Evolutionary conservation across 2,329 filamentous ascomycete genomes (phyloP).

Genomic region (Neobulgaria alba): DNA sequence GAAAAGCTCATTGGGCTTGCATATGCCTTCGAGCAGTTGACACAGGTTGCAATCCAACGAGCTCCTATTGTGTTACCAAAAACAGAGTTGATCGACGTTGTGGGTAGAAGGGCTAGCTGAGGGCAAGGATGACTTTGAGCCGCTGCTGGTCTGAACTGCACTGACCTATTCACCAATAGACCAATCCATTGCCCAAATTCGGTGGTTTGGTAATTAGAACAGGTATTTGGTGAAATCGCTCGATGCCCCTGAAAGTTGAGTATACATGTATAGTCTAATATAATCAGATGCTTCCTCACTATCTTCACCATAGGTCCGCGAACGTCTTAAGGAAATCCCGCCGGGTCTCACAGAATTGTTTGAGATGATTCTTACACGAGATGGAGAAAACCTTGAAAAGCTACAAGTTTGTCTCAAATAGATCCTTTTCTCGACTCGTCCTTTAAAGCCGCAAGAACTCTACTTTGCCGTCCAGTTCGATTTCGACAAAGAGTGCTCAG

Average conservation of each 20-base stretch:
- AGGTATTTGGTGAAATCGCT: no score
- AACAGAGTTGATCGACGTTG: conserved; percentile 1
- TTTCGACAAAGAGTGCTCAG: conserved; percentile 9
- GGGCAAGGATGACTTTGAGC: not conserved
- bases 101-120: not conserved
- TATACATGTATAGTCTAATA: no score
- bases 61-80: not conserved
- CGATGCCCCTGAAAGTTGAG: no score
- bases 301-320: no score
- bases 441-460: conserved; percentile 18
- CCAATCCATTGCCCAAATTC: no score
- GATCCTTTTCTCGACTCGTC: conserved; percentile 39
- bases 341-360: conserved; percentile 12
- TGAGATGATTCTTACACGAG: conserved; percentile 29
- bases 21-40: conserved; percentile 1
- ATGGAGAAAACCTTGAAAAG: conserved; percentile 33
- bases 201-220: no score
- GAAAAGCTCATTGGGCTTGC: conserved; percentile 2
- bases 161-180: no score
- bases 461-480: conserved; percentile 17
- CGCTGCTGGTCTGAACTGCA: no score
- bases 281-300: no score
- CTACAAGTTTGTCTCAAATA: conserved; percentile 42
- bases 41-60: not conserved
- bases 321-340: conserved; percentile 27